Conservation (phyloP, 768 basidiomycete genomes). For the Serendipita sp. region DNA sequence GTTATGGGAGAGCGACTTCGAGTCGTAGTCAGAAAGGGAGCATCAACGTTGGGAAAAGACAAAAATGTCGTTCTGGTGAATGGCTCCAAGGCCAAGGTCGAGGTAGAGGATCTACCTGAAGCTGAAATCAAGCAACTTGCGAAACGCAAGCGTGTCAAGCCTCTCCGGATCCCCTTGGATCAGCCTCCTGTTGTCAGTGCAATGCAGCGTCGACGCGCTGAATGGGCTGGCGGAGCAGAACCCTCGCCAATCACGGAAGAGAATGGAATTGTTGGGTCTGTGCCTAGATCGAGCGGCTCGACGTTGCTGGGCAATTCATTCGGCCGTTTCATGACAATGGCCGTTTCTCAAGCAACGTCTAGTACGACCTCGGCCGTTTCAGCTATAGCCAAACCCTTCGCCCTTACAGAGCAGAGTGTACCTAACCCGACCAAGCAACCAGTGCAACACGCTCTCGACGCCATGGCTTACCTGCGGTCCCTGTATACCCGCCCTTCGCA, state of each 20-base stretch:
- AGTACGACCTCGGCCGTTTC: slow-evolving; percentile 40
- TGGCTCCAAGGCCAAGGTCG: slow-evolving; percentile 67
- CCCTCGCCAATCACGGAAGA: slow-evolving; percentile 9
- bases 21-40: slow-evolving; percentile 59
- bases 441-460: slow-evolving; percentile 70
- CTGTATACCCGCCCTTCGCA: slow-evolving; percentile 39
- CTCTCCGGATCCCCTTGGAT: slow-evolving; percentile 76
- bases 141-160: slow-evolving; percentile 77
- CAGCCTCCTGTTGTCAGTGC: slow-evolving; percentile 72
- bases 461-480: slow-evolving; percentile 62
- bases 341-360: slow-evolving; percentile 57
- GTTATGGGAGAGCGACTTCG: slow-evolving; percentile 62
- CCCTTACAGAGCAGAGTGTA: slow-evolving; percentile 17
- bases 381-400: slow-evolving; percentile 26
- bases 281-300: neutral
- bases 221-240: slow-evolving; percentile 44
- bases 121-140: slow-evolving; percentile 68
- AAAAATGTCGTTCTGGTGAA: slow-evolving; percentile 80
- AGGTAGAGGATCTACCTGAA: slow-evolving; percentile 78
- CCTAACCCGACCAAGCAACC: slow-evolving; percentile 41
- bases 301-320: slow-evolving; percentile 50
- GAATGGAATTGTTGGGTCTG: neutral
- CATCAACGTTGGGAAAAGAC: slow-evolving; percentile 44
- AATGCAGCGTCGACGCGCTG: slow-evolving; percentile 51
- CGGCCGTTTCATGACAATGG: slow-evolving; percentile 54